Conservation (phyloP, 306 rosid species). For the Corylus avellana region DNA sequence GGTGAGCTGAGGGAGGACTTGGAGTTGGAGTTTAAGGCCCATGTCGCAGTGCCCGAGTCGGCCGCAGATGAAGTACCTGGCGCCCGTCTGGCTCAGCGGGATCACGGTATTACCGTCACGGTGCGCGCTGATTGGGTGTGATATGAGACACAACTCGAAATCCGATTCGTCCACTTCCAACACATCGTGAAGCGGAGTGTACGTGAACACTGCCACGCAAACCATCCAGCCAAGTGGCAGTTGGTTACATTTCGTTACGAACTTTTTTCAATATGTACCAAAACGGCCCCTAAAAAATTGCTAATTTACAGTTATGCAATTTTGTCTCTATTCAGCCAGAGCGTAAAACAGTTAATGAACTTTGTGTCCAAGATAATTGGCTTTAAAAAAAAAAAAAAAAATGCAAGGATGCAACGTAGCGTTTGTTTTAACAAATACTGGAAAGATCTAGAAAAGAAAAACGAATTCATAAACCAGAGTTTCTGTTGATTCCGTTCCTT, state of each 20-base stretch:
- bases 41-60: conserved; percentile 57
- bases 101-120: conserved; percentile 64
- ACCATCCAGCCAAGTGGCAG: not conserved
- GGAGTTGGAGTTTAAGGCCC: conserved; percentile 71
- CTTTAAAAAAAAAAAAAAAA: too few relatives aligned
- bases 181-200: conserved; percentile 74
- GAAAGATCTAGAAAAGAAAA: not conserved
- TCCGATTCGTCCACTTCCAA: conserved; percentile 60
- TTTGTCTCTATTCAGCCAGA: not conserved
- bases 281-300: not conserved
- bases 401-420: not conserved
- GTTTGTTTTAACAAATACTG: conserved; percentile 17
- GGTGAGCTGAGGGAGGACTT: conserved; percentile 40
- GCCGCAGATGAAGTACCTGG: conserved; percentile 75
- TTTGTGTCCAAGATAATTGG: not conserved
- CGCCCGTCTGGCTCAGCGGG: conserved; percentile 42
- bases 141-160: conserved; percentile 45
- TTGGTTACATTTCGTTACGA: too few relatives aligned
- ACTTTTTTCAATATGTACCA: not conserved
- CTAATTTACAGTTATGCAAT: too few relatives aligned
- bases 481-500: not conserved
- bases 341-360: not conserved
- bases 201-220: conserved; percentile 57
- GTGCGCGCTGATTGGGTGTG: conserved; percentile 45
- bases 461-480: not conserved